These are phyloP conservation scores for Berberis vulgaris DNA, from an alignment of 164 flowering plant genomes.

Conservation along the genomic window DNA sequence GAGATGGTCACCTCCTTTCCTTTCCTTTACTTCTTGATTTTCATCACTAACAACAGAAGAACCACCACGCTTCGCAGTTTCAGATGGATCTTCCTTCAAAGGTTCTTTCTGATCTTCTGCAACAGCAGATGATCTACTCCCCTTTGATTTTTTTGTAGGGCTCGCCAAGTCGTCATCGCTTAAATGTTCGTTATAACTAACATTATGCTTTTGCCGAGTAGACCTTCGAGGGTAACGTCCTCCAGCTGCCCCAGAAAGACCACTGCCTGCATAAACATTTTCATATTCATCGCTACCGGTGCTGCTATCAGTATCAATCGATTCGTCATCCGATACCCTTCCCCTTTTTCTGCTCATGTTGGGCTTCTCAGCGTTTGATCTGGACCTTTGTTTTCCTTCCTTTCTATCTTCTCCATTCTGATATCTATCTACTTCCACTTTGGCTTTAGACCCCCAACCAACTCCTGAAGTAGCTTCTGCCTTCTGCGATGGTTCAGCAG, in stretches of 20 bases:
- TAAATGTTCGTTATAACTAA: conserved; percentile 33
- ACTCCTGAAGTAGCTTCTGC: conserved; percentile 6
- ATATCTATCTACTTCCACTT: conserved; percentile 3
- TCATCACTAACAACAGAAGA: conserved; percentile 6
- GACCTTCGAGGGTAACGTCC: conserved; percentile 22
- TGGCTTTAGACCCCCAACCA: neutral
- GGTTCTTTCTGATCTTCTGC: conserved; percentile 8
- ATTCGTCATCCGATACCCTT: conserved; percentile 26
- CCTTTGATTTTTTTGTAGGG: conserved; percentile 11
- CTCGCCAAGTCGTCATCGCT: conserved; percentile 34
- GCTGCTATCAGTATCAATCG: conserved; percentile 26
- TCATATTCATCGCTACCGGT: conserved; percentile 8
- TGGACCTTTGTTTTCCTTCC: neutral
- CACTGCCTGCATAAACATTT: conserved; percentile 11
- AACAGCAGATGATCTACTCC: conserved; percentile 12
- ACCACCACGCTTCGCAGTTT: conserved; percentile 5
- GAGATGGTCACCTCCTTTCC: conserved; percentile 5
- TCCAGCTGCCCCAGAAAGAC: conserved; percentile 6
- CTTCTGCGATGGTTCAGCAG: conserved; percentile 4
- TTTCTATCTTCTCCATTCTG: conserved; percentile 5
- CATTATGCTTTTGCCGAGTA: conserved; percentile 18
- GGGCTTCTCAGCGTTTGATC: neutral
- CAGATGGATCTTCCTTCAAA: neutral
- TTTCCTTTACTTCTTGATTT: conserved; percentile 9
- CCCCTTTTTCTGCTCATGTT: conserved; percentile 26